A percentile compares a stretch with the other conserved stretches of the same genome.
These are phyloP conservation scores for Plasmopara muralis DNA, from an alignment of 352 stramenopile species.

Conservation along the genomic window DNA sequence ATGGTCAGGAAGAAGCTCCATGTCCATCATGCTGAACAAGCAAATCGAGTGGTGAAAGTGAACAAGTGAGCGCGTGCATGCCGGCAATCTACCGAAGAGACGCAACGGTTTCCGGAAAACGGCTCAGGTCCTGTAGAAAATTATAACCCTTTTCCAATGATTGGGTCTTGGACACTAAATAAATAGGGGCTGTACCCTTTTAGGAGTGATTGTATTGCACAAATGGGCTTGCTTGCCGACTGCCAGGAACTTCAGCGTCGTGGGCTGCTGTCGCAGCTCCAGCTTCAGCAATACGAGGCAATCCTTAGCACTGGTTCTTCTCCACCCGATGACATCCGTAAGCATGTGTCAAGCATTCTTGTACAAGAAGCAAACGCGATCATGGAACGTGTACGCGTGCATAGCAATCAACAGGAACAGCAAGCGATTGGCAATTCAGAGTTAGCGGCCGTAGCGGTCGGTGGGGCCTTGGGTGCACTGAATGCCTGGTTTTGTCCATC, in stretches of 20 bases:
- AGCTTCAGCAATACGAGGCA: constrained; percentile 28
- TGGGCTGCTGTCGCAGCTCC: constrained; percentile 23
- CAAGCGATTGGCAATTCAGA: constrained; percentile 44
- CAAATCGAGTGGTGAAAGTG: not conserved
- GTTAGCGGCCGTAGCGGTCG: constrained; percentile 50
- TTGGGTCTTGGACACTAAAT: not conserved
- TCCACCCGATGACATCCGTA: constrained; percentile 1
- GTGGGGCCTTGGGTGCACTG: constrained; percentile 54
- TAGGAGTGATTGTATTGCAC: not conserved
- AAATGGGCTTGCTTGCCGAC: constrained; percentile 22
- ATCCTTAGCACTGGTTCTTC: constrained; percentile 5
- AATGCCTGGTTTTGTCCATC: constrained; percentile 58
- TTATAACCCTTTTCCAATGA: too few relatives aligned
- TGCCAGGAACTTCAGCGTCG: constrained; percentile 33
- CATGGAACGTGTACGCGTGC: constrained; percentile 38
- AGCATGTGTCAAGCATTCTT: constrained; percentile 24
- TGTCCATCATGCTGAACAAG: not conserved
- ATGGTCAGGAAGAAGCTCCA: constrained; percentile 39
- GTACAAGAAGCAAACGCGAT: constrained; percentile 42
- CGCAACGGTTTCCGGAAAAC: constrained; percentile 7
- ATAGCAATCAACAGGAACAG: constrained; percentile 48
- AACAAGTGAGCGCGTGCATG: constrained; percentile 2
- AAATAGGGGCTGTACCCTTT: not conserved
- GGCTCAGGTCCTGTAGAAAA: not conserved
- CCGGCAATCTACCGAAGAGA: constrained; percentile 2